Base-by-base conservation (phyloP, 108 stramenopile genomes). In the Cyclostephanos tholiformis region DNA sequence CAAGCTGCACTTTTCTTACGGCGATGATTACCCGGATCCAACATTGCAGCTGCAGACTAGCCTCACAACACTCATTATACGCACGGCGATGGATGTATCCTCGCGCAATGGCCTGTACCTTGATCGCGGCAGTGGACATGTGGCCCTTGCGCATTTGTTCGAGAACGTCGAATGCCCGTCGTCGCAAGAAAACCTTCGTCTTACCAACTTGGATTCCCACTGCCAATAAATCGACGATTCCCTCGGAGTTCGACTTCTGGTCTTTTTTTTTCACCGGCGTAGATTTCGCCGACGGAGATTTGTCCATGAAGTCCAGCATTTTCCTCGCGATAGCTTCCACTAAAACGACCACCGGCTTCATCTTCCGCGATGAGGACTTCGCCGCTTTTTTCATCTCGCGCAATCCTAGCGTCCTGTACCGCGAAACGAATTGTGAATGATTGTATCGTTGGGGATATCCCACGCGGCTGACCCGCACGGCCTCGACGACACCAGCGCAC, bases 401-500 rank as follows among this genome's bases (percentile, higher is more conserved):
- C 10, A 84, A 25, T 20, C 72, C 79, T 7, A 86, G 29, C 10
- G 74, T 80, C 49, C 75, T 44, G 57, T 86, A 89, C 38, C 86
- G 74, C 6, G 69, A 41, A 22, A 86, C 53, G 76, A 89, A 89
- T 32, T 75, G 66, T 6, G 73, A 67, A 59, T 87, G 86, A 35
- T 48, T 67, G 58, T 85, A 79, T 29, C 88, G 81, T 36, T 82
- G 76, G 4, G 90, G 80, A 65, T 87, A 91, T 26, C 89, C 90
- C n/a, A 84, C 83, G 44, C 90, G 86, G 41, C 85, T 81, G 19
- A 91, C 86, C 10, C 85, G 80, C 49, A 90, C 84, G 13, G 87
- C 88, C 70, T 86, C 89, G 1, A 93, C 72, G 11, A 93, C 87
- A 49, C 92, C 92, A 19, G 84, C 87, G 63, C 83, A 91, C 27